Evolutionary conservation across 768 basidiomycete species (phyloP).

Genomic region (Stropharia rugosoannulata): DNA sequence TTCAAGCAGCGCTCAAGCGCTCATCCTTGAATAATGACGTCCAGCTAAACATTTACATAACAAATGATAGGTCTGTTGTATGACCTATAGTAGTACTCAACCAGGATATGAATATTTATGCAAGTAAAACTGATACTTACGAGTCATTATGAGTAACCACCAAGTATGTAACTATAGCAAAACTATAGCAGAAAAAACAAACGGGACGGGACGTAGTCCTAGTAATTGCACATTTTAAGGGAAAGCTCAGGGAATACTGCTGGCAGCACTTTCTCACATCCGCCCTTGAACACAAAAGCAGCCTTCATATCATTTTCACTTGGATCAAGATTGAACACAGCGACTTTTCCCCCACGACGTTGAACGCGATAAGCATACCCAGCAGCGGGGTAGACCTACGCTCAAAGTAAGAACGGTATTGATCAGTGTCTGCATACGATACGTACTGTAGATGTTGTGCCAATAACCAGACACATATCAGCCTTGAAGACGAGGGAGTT

Average conservation of each 20-base stretch:
- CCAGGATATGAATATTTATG: too few species aligned
- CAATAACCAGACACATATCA: slow-evolving; percentile 28
- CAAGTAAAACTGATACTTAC: too few species aligned
- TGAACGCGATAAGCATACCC: slow-evolving; percentile 29
- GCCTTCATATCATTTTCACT: slow-evolving; percentile 34
- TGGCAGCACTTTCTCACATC: slow-evolving; percentile 33
- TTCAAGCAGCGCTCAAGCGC: too few species aligned
- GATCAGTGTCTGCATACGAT: not conserved
- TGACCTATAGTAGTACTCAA: too few species aligned
- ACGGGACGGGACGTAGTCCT: too few species aligned
- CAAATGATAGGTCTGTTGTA: too few species aligned
- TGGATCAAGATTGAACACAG: slow-evolving; percentile 39
- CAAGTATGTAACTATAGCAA: too few species aligned
- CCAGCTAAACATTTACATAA: too few species aligned
- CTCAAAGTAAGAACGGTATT: not conserved
- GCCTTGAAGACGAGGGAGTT: slow-evolving; percentile 9
- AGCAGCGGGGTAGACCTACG: slow-evolving; percentile 36
- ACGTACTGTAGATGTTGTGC: slow-evolving; percentile 36
- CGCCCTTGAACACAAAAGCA: slow-evolving; percentile 47
- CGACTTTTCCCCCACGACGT: slow-evolving; percentile 34
- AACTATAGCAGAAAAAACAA: too few species aligned
- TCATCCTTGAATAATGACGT: too few species aligned
- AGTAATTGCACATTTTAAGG: too few species aligned
- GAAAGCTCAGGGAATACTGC: slow-evolving; percentile 9
- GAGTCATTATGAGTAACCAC: too few species aligned